phyloP scores from a whole-genome alignment of 768 basidiomycete species.

The Mycena vulgaris region DNA sequence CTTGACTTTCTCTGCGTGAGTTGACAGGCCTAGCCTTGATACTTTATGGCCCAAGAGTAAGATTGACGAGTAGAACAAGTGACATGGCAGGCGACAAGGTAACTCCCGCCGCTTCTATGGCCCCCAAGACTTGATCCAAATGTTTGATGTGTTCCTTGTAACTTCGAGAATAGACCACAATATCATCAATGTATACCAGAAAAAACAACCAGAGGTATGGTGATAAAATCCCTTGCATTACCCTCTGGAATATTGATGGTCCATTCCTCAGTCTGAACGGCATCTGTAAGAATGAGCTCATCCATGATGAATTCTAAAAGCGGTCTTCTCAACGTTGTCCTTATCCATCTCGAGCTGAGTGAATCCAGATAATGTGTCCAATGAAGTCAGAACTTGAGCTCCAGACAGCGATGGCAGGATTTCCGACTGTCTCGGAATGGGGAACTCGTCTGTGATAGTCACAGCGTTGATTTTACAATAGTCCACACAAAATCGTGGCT shows the following conservation, averaged over 20 bases:
- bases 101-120: background rate
- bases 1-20: background rate
- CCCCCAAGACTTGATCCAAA: background rate
- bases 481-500: too few species aligned
- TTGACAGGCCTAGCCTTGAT: background rate
- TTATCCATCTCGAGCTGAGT: slow-evolving; percentile 40
- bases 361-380: slow-evolving; percentile 52
- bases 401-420: slow-evolving; percentile 43
- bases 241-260: background rate
- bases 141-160: background rate
- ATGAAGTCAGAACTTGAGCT: slow-evolving; percentile 40
- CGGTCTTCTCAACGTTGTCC: slow-evolving; percentile 43
- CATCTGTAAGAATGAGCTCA: slow-evolving; percentile 51
- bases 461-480: slow-evolving; percentile 30
- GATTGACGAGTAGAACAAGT: background rate
- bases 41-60: background rate
- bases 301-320: slow-evolving; percentile 48
- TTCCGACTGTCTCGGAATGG: slow-evolving; percentile 41
- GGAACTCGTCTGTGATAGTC: slow-evolving; percentile 44
- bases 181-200: slow-evolving; percentile 32
- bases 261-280: slow-evolving; percentile 41
- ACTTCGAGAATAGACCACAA: slow-evolving; percentile 22
- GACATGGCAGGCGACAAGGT: background rate
- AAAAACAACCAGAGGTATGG: background rate
- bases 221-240: background rate